A percentile compares a stretch with the other conserved stretches of the same genome.
phyloP scores from a whole-genome alignment of 2,329 filamentous ascomycete genomes.

The Helicocarpus griseus region DNA sequence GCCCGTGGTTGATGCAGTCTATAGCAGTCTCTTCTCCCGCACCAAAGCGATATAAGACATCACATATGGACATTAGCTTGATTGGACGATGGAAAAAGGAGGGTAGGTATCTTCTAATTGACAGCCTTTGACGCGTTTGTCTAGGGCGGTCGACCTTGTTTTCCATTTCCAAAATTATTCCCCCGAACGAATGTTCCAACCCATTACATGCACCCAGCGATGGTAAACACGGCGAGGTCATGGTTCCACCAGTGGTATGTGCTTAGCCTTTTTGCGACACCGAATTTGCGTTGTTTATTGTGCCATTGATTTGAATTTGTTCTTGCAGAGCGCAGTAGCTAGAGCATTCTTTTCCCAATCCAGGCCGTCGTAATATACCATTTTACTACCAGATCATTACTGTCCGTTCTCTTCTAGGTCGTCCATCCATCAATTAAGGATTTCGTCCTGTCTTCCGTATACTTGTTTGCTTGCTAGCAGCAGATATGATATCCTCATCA shows the following conservation, averaged over 20 bases:
- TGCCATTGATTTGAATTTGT: conserved; percentile 2
- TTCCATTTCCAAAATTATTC: not conserved
- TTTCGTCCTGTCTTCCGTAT: too few relatives aligned
- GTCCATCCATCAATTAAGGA: too few relatives aligned
- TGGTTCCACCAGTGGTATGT: conserved; percentile 11
- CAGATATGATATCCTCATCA: too few relatives aligned
- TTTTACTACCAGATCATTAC: not conserved
- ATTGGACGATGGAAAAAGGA: conserved; percentile 7
- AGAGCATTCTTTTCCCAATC: not conserved
- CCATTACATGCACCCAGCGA: not conserved
- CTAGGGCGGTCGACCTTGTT: conserved; percentile 1
- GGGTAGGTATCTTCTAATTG: conserved; percentile 3
- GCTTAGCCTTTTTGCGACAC: conserved; percentile 3
- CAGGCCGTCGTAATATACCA: not conserved
- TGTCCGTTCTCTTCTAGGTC: not conserved
- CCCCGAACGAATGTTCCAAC: not conserved
- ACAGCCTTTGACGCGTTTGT: conserved; percentile 3
- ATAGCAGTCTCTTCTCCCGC: conserved; percentile 90
- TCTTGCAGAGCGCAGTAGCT: conserved; percentile 1
- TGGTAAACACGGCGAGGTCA: not conserved
- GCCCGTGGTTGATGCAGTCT: conserved; percentile 95
- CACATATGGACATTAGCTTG: not conserved
- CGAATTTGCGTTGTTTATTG: conserved; percentile 1
- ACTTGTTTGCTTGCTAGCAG: too few relatives aligned
- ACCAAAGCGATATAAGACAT: conserved; percentile 62